Base-by-base conservation (phyloP, 257 asterid genomes). In the Misopates orontium region DNA sequence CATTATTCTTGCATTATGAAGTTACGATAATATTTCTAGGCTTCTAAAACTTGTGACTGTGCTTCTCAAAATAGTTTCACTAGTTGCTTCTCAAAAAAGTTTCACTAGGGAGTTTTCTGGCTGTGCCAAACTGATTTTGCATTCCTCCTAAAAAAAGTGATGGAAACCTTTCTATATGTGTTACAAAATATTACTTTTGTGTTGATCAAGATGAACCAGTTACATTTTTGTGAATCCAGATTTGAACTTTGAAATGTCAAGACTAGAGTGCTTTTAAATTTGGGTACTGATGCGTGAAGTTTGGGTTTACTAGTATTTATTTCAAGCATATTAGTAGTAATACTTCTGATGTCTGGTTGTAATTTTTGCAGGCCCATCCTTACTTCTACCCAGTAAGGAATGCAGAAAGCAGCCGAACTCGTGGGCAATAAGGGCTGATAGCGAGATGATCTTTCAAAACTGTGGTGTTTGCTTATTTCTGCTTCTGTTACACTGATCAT, bases 351-450 rank as follows among this genome's bases (percentile, higher is more conserved):
- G 36, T 20, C 21, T 58, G 48, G 69, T 62, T 32, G 22, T 64
- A 62, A 58, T 69, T 67, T 66, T 21, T 73, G 82, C 89, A 92
- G 98, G 97, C 88, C 56, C 98, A 92, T 78, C 97, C 97, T 11
- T 89, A 92, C 73, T 92, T 92, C 73, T 69, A 78, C 66, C 96
- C 97, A 0, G 66, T 89, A 50, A 82, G 96, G 77, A 89, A 82
- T 69, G 89, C 91, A 48, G 98, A 89, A 66, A 78, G 83, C 80
- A 91, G 98, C 85, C 81, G 96, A 75, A 74, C 58, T 57, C 87
- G 98, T 28, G 67, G 83, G 42, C 87, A 83, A 53, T 91, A 70
- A 79, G 65, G n/a, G 47, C 21, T n/a, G 52, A 50, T 36, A 9
- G 68, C 68, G 65, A 60, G 73, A 68, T 50, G 47, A 18, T 55